These are phyloP conservation scores for Thuja plicata DNA, from an alignment of 83 land plant species.

Conservation along the genomic window DNA sequence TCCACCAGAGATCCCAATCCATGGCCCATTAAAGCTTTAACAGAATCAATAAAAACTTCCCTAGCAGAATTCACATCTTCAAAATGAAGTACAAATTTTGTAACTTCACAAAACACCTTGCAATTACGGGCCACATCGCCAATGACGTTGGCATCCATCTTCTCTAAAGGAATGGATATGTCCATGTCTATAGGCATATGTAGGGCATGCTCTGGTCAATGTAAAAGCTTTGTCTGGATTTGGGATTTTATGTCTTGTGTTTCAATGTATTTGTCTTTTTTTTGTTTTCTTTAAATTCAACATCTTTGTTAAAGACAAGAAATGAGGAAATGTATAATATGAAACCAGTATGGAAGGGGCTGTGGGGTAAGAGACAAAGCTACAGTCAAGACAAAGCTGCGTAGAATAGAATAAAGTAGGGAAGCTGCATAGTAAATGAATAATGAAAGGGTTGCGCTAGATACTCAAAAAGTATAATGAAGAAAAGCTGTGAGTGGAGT, in stretches of 20 bases:
- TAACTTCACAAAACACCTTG: constrained; percentile 29
- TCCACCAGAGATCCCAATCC: constrained; percentile 40
- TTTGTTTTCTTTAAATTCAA: no score
- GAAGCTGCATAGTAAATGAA: no score
- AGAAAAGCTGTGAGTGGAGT: no score
- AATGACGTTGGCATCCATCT: constrained; percentile 21
- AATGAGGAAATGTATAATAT: no score
- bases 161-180: constrained; percentile 30
- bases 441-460: no score
- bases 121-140: constrained; percentile 37
- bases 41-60: constrained; percentile 20
- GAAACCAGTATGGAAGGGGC: no score
- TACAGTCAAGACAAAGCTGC: no score
- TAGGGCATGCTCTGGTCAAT: neutral
- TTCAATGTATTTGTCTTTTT: neutral
- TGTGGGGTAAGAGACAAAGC: no score
- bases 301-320: no score
- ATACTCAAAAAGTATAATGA: no score
- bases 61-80: constrained; percentile 17
- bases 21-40: constrained; percentile 28
- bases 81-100: constrained; percentile 30
- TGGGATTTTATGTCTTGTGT: neutral
- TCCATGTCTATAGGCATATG: constrained; percentile 8
- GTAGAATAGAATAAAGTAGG: no score
- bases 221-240: neutral